A percentile compares a stretch with the other conserved stretches of the same genome.
These are phyloP conservation scores for Micromonas commoda DNA, from an alignment of 139 green algal genomes.

Conservation along the genomic window DNA sequence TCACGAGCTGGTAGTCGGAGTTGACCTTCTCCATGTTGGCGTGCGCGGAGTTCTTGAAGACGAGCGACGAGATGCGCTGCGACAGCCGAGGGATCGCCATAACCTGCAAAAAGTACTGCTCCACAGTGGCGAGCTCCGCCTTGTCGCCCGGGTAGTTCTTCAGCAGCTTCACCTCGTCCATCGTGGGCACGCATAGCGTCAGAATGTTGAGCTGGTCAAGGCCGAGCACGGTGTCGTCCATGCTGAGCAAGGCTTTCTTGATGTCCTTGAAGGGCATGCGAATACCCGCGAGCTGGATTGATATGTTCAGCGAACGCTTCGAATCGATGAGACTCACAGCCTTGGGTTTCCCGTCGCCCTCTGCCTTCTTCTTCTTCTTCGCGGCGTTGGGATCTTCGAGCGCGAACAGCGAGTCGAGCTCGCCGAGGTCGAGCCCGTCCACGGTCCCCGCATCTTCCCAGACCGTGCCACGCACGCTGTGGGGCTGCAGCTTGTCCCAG, in stretches of 20 bases:
- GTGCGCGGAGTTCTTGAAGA: conserved; percentile 40
- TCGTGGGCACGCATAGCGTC: conserved; percentile 48
- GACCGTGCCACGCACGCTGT: conserved; percentile 46
- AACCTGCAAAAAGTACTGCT: conserved; percentile 74
- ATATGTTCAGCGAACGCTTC: conserved; percentile 72
- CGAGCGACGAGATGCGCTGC: conserved; percentile 57
- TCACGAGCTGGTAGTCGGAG: conserved; percentile 13
- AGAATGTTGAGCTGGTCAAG: conserved; percentile 61
- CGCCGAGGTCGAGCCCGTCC: conserved; percentile 43
- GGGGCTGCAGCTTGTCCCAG: conserved; percentile 68
- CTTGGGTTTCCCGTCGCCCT: conserved; percentile 25
- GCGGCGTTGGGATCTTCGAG: conserved; percentile 18
- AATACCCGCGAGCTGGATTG: conserved; percentile 69
- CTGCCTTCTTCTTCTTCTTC: conserved; percentile 31
- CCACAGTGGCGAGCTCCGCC: conserved; percentile 57
- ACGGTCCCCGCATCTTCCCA: conserved; percentile 44
- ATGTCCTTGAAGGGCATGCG: conserved; percentile 56
- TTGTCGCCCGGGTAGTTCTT: conserved; percentile 51
- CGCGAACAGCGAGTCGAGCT: conserved; percentile 52
- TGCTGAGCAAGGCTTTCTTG: conserved; percentile 48
- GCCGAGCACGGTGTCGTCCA: conserved; percentile 54
- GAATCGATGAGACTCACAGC: conserved; percentile 65
- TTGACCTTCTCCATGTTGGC: conserved; percentile 1
- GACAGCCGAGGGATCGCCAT: conserved; percentile 63
- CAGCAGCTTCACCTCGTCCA: conserved; percentile 53